A percentile compares a stretch with the other conserved stretches of the same genome.
Conservation (phyloP, 1,139 yeast genomes). For the Yamadazyma pseudoaaseri region DNA sequence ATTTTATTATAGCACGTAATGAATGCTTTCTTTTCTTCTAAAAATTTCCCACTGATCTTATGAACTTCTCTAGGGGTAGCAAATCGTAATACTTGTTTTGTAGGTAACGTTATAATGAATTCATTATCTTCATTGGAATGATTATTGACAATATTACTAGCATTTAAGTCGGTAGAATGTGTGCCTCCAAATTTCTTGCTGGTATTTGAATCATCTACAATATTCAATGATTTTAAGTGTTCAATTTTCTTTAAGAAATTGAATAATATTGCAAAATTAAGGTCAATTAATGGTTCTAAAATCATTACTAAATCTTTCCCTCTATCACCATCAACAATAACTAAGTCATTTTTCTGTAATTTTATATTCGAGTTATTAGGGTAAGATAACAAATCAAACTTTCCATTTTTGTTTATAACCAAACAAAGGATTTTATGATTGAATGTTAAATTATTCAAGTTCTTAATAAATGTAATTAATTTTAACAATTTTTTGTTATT, state of each 20-base stretch:
- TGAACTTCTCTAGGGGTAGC: constrained; percentile 50
- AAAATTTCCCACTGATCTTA: constrained; percentile 42
- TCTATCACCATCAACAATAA: constrained; percentile 51
- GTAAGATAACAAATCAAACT: constrained; percentile 48
- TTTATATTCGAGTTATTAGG: constrained; percentile 50
- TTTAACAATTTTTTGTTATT: constrained; percentile 30
- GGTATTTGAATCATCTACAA: constrained; percentile 23
- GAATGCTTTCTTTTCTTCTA: constrained; percentile 49
- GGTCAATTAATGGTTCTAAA: constrained; percentile 42
- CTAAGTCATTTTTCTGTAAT: constrained; percentile 47
- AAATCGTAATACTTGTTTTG: constrained; percentile 48
- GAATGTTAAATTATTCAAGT: constrained; percentile 42
- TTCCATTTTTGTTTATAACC: constrained; percentile 57
- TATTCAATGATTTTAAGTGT: constrained; percentile 72
- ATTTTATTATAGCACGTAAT: constrained; percentile 45
- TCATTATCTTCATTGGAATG: constrained; percentile 45
- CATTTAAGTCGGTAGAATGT: constrained; percentile 37
- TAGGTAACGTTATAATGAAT: constrained; percentile 46
- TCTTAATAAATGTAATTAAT: constrained; percentile 40
- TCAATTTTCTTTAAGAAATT: constrained; percentile 77
- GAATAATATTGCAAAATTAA: constrained; percentile 65
- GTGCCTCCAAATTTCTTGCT: constrained; percentile 33
- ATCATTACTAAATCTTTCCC: constrained; percentile 54
- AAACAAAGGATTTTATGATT: constrained; percentile 45
- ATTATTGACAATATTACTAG: constrained; percentile 39